A percentile compares a stretch with the other conserved stretches of the same genome.
These are phyloP conservation scores for Diaporthe citri DNA, from an alignment of 2,329 filamentous ascomycete genomes.

Conservation along the genomic window DNA sequence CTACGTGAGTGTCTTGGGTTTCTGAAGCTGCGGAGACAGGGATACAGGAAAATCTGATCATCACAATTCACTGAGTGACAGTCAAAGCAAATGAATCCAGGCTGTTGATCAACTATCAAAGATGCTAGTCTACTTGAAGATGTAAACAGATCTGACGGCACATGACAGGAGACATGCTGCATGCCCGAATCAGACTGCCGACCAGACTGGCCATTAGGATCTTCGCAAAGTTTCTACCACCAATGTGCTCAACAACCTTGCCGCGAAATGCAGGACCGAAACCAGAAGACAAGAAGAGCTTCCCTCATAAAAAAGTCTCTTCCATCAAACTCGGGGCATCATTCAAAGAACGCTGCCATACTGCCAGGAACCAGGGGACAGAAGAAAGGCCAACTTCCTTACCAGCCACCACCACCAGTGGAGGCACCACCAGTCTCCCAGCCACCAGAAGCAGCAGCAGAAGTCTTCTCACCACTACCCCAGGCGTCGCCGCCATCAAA, in stretches of 20 bases:
- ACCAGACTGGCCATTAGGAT: constrained; percentile 1
- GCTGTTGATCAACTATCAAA: constrained; percentile 30
- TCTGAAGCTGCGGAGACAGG: background rate
- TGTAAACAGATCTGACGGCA: constrained; percentile 34
- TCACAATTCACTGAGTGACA: background rate
- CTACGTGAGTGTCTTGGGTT: background rate
- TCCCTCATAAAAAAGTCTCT: background rate
- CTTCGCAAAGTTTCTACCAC: constrained; percentile 23
- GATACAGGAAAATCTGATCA: background rate
- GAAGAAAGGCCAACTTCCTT: background rate
- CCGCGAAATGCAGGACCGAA: background rate
- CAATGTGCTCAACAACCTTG: constrained; percentile 34
- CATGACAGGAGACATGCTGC: constrained; percentile 29
- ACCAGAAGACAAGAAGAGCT: background rate
- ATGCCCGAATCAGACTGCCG: constrained; percentile 30
- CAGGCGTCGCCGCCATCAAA: constrained; percentile 1
- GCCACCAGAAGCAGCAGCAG: constrained; percentile 17
- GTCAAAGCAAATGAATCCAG: background rate
- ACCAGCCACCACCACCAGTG: constrained; percentile 28
- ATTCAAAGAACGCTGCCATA: background rate
- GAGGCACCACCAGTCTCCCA: constrained; percentile 11
- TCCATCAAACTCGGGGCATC: background rate
- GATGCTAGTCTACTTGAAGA: constrained; percentile 30
- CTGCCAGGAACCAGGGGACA: background rate
- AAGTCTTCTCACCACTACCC: background rate